These are phyloP conservation scores for Halenospora varia DNA, from an alignment of 495 filamentous ascomycete genomes.

Conservation along the genomic window DNA sequence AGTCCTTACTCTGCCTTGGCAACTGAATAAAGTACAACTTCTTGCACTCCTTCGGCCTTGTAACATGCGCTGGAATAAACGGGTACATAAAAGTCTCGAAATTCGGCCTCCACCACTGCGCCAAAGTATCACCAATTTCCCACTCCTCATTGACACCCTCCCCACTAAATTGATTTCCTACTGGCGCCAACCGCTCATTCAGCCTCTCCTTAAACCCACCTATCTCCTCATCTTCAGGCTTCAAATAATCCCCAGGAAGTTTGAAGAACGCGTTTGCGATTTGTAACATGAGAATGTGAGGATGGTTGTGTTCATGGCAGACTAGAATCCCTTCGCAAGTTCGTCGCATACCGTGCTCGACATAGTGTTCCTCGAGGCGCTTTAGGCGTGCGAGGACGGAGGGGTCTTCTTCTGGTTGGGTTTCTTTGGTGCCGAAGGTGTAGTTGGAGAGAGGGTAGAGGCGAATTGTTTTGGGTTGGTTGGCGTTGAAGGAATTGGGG, in stretches of 20 bases:
- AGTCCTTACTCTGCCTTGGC: slow-evolving; percentile 74
- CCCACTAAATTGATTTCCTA: slow-evolving; percentile 80
- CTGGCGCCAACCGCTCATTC: slow-evolving; percentile 88
- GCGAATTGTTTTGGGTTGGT: slow-evolving; percentile 87
- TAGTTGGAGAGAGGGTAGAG: slow-evolving; percentile 97
- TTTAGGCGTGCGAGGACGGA: slow-evolving; percentile 89
- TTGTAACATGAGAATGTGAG: slow-evolving; percentile 96
- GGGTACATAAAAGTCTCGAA: slow-evolving; percentile 99
- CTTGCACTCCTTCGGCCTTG: slow-evolving; percentile 97
- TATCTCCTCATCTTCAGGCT: slow-evolving; percentile 83
- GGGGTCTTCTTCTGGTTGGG: slow-evolving; percentile 95
- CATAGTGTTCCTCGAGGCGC: slow-evolving; percentile 91
- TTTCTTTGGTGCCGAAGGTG: slow-evolving; percentile 97
- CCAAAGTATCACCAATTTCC: slow-evolving; percentile 90
- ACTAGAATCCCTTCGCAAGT: slow-evolving; percentile 96
- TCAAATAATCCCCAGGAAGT: slow-evolving; percentile 94
- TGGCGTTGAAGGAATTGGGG: slow-evolving; percentile 77
- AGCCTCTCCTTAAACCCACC: slow-evolving; percentile 88
- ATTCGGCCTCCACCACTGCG: slow-evolving; percentile 98
- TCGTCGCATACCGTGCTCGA: slow-evolving; percentile 86
- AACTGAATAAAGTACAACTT: slow-evolving; percentile 97
- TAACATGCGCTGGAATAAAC: slow-evolving; percentile 91
- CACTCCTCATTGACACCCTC: slow-evolving; percentile 86
- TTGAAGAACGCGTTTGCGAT: slow-evolving; percentile 99
- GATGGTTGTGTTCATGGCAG: slow-evolving; percentile 98